Evolutionary conservation across 2,329 filamentous ascomycete species (phyloP).

Genomic region (Apiospora rasikravindrae): DNA sequence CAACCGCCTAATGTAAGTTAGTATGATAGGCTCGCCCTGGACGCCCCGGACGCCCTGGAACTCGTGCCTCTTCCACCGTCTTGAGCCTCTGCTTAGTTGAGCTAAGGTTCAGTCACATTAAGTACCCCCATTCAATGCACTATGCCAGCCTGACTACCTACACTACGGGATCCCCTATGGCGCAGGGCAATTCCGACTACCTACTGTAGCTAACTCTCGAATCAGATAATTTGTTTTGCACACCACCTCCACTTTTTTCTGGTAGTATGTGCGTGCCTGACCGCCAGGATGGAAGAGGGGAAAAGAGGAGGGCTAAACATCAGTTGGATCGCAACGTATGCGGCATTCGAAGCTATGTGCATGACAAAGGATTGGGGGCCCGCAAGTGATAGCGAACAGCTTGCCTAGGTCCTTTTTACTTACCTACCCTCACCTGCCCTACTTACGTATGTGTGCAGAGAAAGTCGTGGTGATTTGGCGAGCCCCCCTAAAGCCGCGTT

Average conservation of each 20-base stretch:
- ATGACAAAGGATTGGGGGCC: not conserved
- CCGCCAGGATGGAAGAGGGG: not conserved
- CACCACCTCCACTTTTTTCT: not conserved
- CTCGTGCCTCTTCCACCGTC: not conserved
- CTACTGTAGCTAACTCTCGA: not conserved
- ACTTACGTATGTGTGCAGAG: not conserved
- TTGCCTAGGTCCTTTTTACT: not conserved
- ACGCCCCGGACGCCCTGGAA: no score
- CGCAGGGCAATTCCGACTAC: not conserved
- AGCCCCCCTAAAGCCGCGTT: slow-evolving; percentile 8
- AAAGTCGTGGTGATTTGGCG: not conserved
- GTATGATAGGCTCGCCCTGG: not conserved
- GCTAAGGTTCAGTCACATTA: slow-evolving; percentile 14
- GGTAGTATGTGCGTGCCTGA: not conserved
- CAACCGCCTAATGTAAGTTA: not conserved
- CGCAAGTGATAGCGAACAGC: not conserved
- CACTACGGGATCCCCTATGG: slow-evolving; percentile 11
- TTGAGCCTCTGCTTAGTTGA: not conserved
- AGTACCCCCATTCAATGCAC: slow-evolving; percentile 4
- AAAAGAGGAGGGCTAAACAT: not conserved
- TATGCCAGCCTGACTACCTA: not conserved
- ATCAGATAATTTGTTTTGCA: not conserved
- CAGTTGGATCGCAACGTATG: not conserved
- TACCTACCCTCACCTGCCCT: not conserved
- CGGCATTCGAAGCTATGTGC: not conserved